phyloP scores from a whole-genome alignment of 2,329 filamentous ascomycete genomes.

The Microdochium trichocladiopsis region DNA sequence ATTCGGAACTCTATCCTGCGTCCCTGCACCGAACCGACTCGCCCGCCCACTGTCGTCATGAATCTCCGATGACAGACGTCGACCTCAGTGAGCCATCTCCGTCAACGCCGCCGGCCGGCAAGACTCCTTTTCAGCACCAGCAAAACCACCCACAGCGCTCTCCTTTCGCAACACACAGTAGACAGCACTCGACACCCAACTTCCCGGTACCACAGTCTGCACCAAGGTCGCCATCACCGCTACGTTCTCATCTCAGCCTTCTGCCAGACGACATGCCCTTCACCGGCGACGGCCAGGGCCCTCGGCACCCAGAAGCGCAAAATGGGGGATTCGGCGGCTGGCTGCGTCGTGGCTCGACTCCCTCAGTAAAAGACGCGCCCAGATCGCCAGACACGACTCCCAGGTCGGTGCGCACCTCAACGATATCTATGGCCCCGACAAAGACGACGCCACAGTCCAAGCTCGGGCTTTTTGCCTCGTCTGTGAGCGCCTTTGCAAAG shows the following conservation, averaged over 20 bases:
- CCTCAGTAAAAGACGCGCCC: conserved; percentile 11
- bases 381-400: conserved; percentile 23
- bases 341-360: conserved; percentile 19
- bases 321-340: conserved; percentile 21
- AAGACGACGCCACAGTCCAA: conserved; percentile 25
- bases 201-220: background rate
- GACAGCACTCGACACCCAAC: background rate
- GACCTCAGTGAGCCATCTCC: background rate
- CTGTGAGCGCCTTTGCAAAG: conserved; percentile 35
- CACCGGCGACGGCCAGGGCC: conserved; percentile 30
- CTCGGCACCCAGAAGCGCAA: conserved; percentile 16
- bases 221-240: background rate
- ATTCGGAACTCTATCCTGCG: background rate
- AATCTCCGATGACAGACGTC: background rate
- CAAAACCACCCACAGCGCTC: background rate
- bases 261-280: conserved; percentile 29
- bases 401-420: conserved; percentile 18
- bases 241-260: conserved; percentile 6
- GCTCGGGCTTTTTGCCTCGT: conserved; percentile 38
- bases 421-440: conserved; percentile 21
- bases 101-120: background rate
- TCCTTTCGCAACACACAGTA: background rate
- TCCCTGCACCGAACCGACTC: background rate
- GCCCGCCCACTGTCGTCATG: background rate
- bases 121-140: background rate